Evolutionary conservation across 805 yeast genomes (phyloP).

Genomic region (Saccharomycopsis selenospora): DNA sequence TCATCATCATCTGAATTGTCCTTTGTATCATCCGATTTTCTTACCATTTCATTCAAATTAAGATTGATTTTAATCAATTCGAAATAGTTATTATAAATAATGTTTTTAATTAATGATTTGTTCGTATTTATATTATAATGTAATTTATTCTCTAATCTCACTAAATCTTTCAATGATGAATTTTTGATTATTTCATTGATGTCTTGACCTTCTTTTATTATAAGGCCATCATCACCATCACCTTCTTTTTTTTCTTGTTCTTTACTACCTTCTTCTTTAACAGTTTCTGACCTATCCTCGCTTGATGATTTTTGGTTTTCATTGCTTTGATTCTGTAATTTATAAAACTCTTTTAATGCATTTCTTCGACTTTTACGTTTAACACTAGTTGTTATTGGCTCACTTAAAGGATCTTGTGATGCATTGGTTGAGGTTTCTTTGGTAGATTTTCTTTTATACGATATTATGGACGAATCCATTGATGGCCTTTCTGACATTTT

Average conservation of each 20-base stretch:
- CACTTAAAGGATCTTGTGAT: neutral
- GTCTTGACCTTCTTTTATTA: slow-evolving; percentile 27
- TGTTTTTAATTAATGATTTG: slow-evolving; percentile 19
- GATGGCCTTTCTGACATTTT: neutral
- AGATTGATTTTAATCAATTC: slow-evolving; percentile 19
- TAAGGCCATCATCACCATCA: slow-evolving; percentile 40
- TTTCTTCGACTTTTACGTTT: slow-evolving; percentile 19
- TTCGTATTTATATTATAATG: slow-evolving; percentile 16
- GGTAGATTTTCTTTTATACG: neutral
- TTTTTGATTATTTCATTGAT: slow-evolving; percentile 15
- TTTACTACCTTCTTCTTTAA: slow-evolving; percentile 28
- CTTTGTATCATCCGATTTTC: neutral
- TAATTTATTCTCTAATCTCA: slow-evolving; percentile 17
- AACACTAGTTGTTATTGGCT: neutral
- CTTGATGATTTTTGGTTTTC: slow-evolving; percentile 20
- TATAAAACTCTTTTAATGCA: slow-evolving; percentile 24
- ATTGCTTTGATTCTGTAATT: slow-evolving; percentile 26
- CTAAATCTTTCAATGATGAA: slow-evolving; percentile 22
- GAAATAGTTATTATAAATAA: slow-evolving; percentile 20
- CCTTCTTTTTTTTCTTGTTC: slow-evolving; percentile 44
- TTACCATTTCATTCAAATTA: slow-evolving; percentile 16
- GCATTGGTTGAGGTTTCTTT: neutral
- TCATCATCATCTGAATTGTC: neutral
- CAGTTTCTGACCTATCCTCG: slow-evolving; percentile 23
- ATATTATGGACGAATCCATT: neutral